Conservation (phyloP, 2,329 filamentous ascomycete genomes). For the Claviceps humidiphila region DNA sequence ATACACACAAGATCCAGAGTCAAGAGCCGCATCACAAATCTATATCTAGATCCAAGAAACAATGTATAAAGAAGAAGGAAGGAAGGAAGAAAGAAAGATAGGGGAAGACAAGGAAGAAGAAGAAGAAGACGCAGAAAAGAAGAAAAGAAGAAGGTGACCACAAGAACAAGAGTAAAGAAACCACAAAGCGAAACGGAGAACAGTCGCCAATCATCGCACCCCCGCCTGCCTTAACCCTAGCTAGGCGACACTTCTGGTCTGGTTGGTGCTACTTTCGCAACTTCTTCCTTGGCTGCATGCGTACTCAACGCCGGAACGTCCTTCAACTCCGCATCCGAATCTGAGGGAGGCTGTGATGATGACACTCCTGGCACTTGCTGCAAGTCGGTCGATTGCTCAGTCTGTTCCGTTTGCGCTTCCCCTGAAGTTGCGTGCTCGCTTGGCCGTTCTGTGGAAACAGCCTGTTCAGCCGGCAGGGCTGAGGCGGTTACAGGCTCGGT, state of each 20-base stretch:
- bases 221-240: not conserved
- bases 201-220: too few species aligned
- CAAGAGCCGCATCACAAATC: not conserved
- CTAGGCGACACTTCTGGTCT: not conserved
- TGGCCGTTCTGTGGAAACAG: too few species aligned
- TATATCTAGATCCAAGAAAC: not conserved
- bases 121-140: not conserved
- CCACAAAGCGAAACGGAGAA: too few species aligned
- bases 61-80: not conserved
- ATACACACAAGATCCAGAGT: not conserved
- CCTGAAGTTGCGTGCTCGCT: too few species aligned
- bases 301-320: not conserved
- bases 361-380: not conserved
- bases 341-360: not conserved
- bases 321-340: not conserved
- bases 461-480: too few species aligned
- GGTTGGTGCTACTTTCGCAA: not conserved
- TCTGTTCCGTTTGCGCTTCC: not conserved
- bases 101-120: not conserved
- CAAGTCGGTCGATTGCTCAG: not conserved
- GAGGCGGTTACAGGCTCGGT: too few species aligned
- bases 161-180: too few species aligned
- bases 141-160: not conserved
- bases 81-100: not conserved
- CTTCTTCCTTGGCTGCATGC: not conserved